phyloP scores from a whole-genome alignment of 805 yeast species.

The Pichia cabralensis region DNA sequence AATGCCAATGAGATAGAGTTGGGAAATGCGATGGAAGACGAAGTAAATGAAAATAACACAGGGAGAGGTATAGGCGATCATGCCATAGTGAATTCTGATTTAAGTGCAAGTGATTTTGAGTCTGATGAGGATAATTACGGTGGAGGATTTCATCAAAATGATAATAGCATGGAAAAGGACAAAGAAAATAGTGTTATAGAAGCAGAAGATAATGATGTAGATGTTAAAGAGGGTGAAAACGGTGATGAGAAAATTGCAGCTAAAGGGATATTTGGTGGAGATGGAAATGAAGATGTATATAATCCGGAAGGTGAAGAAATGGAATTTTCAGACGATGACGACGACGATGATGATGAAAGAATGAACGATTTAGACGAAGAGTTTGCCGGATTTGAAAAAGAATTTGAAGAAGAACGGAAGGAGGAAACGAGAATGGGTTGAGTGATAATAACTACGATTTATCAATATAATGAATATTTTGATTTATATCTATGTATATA shows the following conservation, averaged over 20 bases:
- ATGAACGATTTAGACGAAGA: constrained; percentile 9
- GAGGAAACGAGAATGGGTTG: constrained; percentile 1
- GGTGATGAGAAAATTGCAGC: neutral
- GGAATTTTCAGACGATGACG: constrained; percentile 3
- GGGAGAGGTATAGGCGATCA: constrained; percentile 9
- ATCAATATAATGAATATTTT: neutral
- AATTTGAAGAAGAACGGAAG: constrained; percentile 8
- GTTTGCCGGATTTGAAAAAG: constrained; percentile 10
- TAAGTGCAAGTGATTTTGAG: constrained; percentile 13
- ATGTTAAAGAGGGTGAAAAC: constrained; percentile 2
- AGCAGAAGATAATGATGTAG: constrained; percentile 12
- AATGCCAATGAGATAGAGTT: no score
- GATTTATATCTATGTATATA: no score
- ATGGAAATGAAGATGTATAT: constrained; percentile 1
- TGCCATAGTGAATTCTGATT: constrained; percentile 11
- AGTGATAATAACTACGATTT: neutral
- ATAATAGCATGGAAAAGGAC: no score
- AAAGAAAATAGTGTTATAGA: constrained; percentile 11
- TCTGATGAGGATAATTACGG: no score
- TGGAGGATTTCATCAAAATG: no score
- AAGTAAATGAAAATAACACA: constrained; percentile 4
- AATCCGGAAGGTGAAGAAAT: constrained; percentile 10
- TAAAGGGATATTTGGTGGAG: neutral
- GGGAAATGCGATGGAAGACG: neutral
- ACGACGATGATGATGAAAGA: constrained; percentile 5